Base-by-base conservation (phyloP, 768 basidiomycete genomes). In the Sarcodon sp. region DNA sequence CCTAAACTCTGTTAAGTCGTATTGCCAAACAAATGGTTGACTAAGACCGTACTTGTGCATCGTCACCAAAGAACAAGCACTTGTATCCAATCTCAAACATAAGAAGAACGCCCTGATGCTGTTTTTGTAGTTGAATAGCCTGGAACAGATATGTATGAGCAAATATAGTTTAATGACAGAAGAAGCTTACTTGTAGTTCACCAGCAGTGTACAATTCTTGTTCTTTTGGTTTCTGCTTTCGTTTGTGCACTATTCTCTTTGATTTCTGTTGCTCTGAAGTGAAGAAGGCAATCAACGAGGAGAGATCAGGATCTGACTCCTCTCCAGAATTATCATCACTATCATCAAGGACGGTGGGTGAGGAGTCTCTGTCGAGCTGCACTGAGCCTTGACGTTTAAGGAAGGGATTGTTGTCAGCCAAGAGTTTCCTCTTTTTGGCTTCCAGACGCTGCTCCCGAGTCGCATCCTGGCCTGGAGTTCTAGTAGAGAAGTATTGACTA, bases 81-180 rank as follows among this genome's bases (percentile, higher is more conserved):
- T 83, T 91, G 62, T 92, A 92, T 4, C 89, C 89, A 31, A 83
- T 79, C 60, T 90, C 83, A 18, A 92, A 67, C 73, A 91, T 79
- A 10, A 92, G 67, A 34, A 92, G 53, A 4, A 77, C 77, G 9
- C 73, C 83, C 1, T 73, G 70, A 60, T 87, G 69, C 15, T 80
- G 74, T 47, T 68, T 66, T 63, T 87, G 86, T 10, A 90, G 64
- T 47, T 72, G 21, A 27, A 27, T 27, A 4, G 21, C 21, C 21
- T 27, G 21, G 21, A 2, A 27, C 21, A 27, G 21, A 27, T 27
- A 4, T 27, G 21, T 4, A 27, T 27, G 4, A 27, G 21, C 21
- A 27, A 27, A 27, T 27, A 27, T 27, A 27, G 21, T 27, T 27
- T 4, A 27, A 27, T 27, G 21, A 3, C 21, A 4, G 21, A 27